Evolutionary conservation across 495 filamentous ascomycete species (phyloP).

Genomic region (Cetradonia linearis): DNA sequence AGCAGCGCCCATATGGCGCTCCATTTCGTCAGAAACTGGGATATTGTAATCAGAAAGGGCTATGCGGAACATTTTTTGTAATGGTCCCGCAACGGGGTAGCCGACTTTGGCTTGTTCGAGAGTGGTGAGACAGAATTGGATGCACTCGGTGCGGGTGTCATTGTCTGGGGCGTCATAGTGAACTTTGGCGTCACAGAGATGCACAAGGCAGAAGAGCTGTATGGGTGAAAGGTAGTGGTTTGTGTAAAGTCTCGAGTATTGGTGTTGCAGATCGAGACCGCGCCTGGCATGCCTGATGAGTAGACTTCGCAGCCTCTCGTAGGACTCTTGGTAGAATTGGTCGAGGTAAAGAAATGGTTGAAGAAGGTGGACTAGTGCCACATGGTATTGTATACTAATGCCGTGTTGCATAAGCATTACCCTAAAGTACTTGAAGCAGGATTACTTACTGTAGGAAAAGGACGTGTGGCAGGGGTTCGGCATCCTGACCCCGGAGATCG

Average conservation of each 20-base stretch:
- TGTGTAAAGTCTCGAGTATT: constrained; percentile 25
- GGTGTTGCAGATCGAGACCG: constrained; percentile 12
- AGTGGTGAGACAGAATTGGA: constrained; percentile 27
- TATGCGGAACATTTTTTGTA: constrained; percentile 30
- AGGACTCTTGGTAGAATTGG: constrained; percentile 4
- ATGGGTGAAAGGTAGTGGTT: constrained; percentile 29
- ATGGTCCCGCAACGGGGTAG: constrained; percentile 28
- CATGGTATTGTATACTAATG: constrained; percentile 22
- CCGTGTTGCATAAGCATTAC: background rate
- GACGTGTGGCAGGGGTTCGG: constrained; percentile 30
- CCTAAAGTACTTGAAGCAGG: background rate
- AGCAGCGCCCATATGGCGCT: constrained; percentile 7
- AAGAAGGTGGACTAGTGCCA: constrained; percentile 20
- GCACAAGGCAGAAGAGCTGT: constrained; percentile 31
- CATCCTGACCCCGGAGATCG: constrained; percentile 21
- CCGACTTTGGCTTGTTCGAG: constrained; percentile 27
- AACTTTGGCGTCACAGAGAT: constrained; percentile 28
- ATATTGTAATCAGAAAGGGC: constrained; percentile 25
- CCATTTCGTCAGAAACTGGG: constrained; percentile 17
- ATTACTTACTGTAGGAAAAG: constrained; percentile 30
- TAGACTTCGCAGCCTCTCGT: constrained; percentile 6
- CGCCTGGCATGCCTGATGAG: constrained; percentile 11
- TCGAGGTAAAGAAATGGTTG: constrained; percentile 15
- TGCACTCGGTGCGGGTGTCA: constrained; percentile 16
- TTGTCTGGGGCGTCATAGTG: constrained; percentile 18